A percentile compares a stretch with the other conserved stretches of the same genome.
These are phyloP conservation scores for Neurospora tetrasperma DNA, from an alignment of 495 filamentous ascomycete species.

Conservation along the genomic window DNA sequence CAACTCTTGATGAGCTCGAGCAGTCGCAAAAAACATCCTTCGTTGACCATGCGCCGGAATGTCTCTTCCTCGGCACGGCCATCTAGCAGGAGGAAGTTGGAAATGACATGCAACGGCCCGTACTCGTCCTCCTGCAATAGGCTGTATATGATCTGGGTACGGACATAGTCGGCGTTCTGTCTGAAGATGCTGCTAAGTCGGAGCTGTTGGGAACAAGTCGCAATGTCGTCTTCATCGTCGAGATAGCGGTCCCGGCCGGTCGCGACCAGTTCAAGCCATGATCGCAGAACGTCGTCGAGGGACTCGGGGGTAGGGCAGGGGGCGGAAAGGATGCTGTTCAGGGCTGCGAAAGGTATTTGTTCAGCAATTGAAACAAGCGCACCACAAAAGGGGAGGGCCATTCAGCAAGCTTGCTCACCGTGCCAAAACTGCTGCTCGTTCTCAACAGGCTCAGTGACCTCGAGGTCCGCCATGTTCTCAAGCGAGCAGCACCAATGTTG, in stretches of 20 bases:
- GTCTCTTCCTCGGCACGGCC: constrained; percentile 67
- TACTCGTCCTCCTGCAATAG: constrained; percentile 84
- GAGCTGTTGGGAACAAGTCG: constrained; percentile 72
- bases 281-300: constrained; percentile 80
- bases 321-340: constrained; percentile 67
- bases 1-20: constrained; percentile 67
- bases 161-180: constrained; percentile 72
- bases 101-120: constrained; percentile 66
- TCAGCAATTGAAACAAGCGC: constrained; percentile 4
- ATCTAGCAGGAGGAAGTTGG: constrained; percentile 83
- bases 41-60: constrained; percentile 78
- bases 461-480: constrained; percentile 48
- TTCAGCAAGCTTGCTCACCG: constrained; percentile 44
- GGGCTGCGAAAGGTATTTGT: constrained; percentile 41
- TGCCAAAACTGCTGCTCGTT: constrained; percentile 90
- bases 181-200: constrained; percentile 65
- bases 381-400: not conserved
- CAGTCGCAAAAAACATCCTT: constrained; percentile 72
- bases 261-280: constrained; percentile 70
- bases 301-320: constrained; percentile 60
- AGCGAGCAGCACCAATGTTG: constrained; percentile 11
- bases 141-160: constrained; percentile 85
- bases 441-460: constrained; percentile 59
- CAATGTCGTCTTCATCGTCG: constrained; percentile 73
- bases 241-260: constrained; percentile 75